Evolutionary conservation across 2,329 filamentous ascomycete genomes (phyloP).

Genomic region (Chaetomiaceae sp.): DNA sequence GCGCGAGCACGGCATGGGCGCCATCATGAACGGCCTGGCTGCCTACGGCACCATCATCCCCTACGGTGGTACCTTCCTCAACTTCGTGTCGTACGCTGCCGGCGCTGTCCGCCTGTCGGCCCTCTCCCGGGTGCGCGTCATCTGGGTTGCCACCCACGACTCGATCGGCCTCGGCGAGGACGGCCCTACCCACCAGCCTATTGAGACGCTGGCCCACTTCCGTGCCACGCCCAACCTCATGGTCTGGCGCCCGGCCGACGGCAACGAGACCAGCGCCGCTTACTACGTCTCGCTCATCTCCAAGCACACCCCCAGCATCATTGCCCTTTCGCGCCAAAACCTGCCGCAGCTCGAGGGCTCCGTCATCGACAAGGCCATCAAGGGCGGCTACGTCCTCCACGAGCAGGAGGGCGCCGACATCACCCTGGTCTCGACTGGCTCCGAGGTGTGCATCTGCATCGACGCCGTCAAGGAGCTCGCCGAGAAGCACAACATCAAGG

Average conservation of each 20-base stretch:
- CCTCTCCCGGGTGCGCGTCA: conserved; percentile 81
- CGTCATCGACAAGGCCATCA: conserved; percentile 79
- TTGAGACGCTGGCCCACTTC: conserved; percentile 97
- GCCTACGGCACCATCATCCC: conserved; percentile 95
- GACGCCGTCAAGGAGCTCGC: conserved; percentile 89
- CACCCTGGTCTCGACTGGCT: conserved; percentile 91
- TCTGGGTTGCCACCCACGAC: conserved; percentile 98
- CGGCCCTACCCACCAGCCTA: conserved; percentile 97
- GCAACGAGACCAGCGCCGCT: conserved; percentile 95
- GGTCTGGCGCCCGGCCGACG: conserved; percentile 98
- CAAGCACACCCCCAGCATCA: conserved; percentile 84
- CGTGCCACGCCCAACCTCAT: conserved; percentile 98
- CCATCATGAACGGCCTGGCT: conserved; percentile 89
- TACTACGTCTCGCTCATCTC: conserved; percentile 94
- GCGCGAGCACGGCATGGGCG: conserved; percentile 87
- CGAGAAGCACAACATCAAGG: conserved; percentile 81
- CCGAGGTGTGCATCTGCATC: conserved; percentile 89
- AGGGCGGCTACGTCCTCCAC: conserved; percentile 90
- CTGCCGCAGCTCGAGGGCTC: conserved; percentile 95
- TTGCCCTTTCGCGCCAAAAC: conserved; percentile 96
- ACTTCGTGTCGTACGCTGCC: conserved; percentile 97
- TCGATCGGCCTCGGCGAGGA: conserved; percentile 99
- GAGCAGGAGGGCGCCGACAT: conserved; percentile 80
- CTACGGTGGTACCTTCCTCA: conserved; percentile 94
- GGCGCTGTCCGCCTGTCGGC: conserved; percentile 92